Conservation (phyloP, 441 rosid species). For the Gossypium schwendimanii region DNA sequence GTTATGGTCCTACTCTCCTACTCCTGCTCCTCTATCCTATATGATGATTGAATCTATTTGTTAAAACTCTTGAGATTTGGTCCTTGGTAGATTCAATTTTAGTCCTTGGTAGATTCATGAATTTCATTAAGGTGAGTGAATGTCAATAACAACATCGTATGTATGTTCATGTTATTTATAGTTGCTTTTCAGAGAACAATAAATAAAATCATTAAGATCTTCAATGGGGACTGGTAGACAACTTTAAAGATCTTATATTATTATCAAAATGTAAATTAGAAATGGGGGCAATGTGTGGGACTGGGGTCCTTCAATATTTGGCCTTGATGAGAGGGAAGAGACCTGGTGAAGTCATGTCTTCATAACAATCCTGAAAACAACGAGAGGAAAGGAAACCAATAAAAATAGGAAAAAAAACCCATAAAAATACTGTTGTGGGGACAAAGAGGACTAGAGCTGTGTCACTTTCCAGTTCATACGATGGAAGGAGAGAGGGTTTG, state of each 20-base stretch:
- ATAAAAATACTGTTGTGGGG: not conserved
- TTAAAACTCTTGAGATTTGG: not conserved
- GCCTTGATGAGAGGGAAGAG: conserved; percentile 2
- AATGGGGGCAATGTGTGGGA: conserved; percentile 8
- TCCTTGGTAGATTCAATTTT: not conserved
- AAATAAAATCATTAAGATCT: not conserved
- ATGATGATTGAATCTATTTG: not conserved
- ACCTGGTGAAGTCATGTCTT: conserved; percentile 6
- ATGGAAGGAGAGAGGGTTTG: not conserved
- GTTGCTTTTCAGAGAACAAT: not conserved
- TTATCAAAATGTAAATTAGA: not conserved
- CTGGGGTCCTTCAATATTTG: conserved; percentile 3
- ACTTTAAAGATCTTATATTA: not conserved
- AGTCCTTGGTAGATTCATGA: not conserved
- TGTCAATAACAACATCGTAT: not conserved
- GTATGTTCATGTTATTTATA: not conserved
- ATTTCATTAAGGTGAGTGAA: not conserved
- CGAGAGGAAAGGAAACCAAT: not conserved
- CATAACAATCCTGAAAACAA: not conserved
- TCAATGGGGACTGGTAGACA: not conserved
- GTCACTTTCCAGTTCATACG: conserved; percentile 18
- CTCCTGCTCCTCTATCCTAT: not conserved
- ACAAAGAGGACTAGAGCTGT: conserved; percentile 11
- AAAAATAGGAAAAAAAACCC: not conserved
- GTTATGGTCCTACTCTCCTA: not conserved